Evolutionary conservation across 768 basidiomycete species (phyloP), one percentile per base, ranked within the genome.

Genomic region (Mycena venus): DNA sequence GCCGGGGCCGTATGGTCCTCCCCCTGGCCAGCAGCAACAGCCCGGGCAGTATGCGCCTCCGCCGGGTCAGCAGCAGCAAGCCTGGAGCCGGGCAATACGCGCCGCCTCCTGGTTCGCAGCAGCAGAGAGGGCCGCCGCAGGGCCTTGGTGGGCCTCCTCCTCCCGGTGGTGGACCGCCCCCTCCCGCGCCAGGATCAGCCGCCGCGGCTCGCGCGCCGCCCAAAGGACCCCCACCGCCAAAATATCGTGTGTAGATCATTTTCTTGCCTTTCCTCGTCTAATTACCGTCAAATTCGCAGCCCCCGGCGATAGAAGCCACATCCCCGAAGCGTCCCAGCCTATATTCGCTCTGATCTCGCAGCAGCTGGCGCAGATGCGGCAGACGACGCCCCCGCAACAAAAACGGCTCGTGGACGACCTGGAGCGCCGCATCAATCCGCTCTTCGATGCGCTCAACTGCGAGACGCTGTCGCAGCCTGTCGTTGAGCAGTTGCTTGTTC

Each of bases 391-490:
- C 95, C 89, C 94, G 6, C 91, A 93, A 78, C 94, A 97, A 86
- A 94, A 93, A 81, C 92, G 95, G 38, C 87, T 97, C 76, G 91
- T 91, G 0, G 96, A 96, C 62, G 97, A 98, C 78, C 89, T 97
- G 6, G 96, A 97, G 80, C 90, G 96, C 23, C 90, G 97, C 36
- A 87, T 98, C 77, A 96, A 93, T 79, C 90, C 92, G 0, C 83
- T 99, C 55, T 98, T 97, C 79, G 97, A 98, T 80, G 93, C 92
- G n/a, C 84, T 99, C 77, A 98, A 99, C 82, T 96, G 95, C 79
- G 89, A 96, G 78, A 94, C 94, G 9, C 80, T 98, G 23, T 93
- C 95, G 17, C 85, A 86, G 72, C 82, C 89, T 14, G 91, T 95
- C 27, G 88, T 94, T 17, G 93, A 94, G 51, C 91, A 94, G 76